Evolutionary conservation across 768 basidiomycete genomes (phyloP), one percentile per base, ranked within the genome.

Genomic region (Hirschioporus abietinus): DNA sequence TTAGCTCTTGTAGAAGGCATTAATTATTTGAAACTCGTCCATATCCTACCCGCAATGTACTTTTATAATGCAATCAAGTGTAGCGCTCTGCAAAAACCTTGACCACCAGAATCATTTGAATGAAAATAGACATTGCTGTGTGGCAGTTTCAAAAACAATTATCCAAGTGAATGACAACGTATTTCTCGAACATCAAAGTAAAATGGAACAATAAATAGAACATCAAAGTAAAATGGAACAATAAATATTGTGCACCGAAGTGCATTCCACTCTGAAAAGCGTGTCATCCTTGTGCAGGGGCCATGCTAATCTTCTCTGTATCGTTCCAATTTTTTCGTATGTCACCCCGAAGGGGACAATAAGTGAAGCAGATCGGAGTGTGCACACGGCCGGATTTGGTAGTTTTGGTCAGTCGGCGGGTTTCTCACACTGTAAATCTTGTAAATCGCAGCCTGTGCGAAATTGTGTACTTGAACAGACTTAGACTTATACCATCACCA

Each of bases 281-380:
- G 78, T 81, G 80, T 81, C 80, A 81, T 81, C 80, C 80, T 80
- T 81, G 79, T 81, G 80, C 80, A 81, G 80, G 80, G 80, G 79
- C 81, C 78, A 81, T 81, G 80, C 81, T 82, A 81, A 82, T 81
- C 80, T 82, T 81, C 80, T 82, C 80, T 81, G 79, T 80, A 81
- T 81, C 77, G 80, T 81, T 80, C 79, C 79, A 80, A 78, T 76
- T 78, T 78, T 79, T 74, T 75, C 74, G 70, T 77, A 74, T 77
- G 77, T 70, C 73, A 71, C 74, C 69, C 72, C 73, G 70, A 71
- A 74, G 71, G 71, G 71, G 69, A 61, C 60, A 61, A 61, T 61
- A 61, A 24, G 5, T 10, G 2, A 10, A 15, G 42, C 12, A 3
- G 12, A 15, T 6, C 12, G 42, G 1, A 1, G 42, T 3, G 15